A percentile compares a stretch with the other conserved stretches of the same genome.
Conservation (phyloP, 2,329 filamentous ascomycete genomes). For the Apiospora arundinis region DNA sequence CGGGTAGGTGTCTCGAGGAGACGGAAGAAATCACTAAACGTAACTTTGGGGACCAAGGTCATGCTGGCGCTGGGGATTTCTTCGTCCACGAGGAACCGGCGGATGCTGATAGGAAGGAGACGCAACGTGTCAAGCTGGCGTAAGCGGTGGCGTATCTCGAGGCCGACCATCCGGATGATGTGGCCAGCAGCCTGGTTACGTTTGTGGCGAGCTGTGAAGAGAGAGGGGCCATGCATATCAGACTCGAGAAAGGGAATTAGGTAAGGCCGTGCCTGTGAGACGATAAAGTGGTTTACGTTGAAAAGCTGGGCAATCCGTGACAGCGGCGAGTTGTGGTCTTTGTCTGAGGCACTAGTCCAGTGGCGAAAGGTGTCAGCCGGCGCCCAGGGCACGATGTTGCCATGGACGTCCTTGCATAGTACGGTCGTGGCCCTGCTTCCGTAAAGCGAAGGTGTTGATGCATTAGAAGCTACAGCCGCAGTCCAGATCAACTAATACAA, state of each 20-base stretch:
- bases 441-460: constrained; percentile 68
- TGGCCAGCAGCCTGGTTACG: constrained; percentile 64
- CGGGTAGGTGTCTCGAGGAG: constrained; percentile 84
- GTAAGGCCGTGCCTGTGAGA: constrained; percentile 91
- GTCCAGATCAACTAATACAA: constrained; percentile 74
- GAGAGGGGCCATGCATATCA: constrained; percentile 78
- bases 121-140: constrained; percentile 81
- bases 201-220: constrained; percentile 63
- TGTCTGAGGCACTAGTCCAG: constrained; percentile 70
- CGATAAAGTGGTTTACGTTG: constrained; percentile 94
- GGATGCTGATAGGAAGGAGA: constrained; percentile 71
- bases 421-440: constrained; percentile 68
- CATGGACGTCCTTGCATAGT: constrained; percentile 78
- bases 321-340: constrained; percentile 65
- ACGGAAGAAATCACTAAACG: constrained; percentile 73
- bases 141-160: constrained; percentile 82
- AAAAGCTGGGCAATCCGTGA: constrained; percentile 80
- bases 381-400: constrained; percentile 77
- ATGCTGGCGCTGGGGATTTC: constrained; percentile 78
- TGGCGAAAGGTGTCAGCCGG: constrained; percentile 70
- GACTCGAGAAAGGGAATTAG: constrained; percentile 84
- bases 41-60: constrained; percentile 82
- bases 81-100: constrained; percentile 83
- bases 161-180: constrained; percentile 70
- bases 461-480: constrained; percentile 78